phyloP scores from a whole-genome alignment of 176 grass and related monocot species.

The Aegilops bicornis region DNA sequence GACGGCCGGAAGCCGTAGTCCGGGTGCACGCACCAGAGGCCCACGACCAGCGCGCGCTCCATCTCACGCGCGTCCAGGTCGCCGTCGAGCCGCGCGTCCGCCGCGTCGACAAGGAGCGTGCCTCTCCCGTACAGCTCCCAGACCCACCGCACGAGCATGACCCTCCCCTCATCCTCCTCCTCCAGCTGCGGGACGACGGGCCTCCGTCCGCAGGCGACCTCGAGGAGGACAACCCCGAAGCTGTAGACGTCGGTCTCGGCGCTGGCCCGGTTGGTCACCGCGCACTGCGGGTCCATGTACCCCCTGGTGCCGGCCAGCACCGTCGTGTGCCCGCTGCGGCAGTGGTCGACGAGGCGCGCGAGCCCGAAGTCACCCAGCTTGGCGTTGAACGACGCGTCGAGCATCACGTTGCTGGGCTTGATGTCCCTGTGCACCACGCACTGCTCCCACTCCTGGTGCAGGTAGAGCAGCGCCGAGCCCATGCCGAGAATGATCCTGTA shows the following conservation, averaged over 20 bases:
- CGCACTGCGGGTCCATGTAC: not conserved
- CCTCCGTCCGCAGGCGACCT: not conserved
- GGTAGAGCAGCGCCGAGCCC: not conserved
- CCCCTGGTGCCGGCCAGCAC: not conserved
- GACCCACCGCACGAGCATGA: not conserved
- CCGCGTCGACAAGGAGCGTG: not conserved
- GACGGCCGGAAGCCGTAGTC: conserved; percentile 2
- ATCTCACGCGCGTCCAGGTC: not conserved
- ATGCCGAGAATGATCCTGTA: not conserved
- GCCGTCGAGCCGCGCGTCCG: not conserved
- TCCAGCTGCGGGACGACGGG: not conserved
- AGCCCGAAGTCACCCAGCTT: not conserved
- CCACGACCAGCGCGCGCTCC: not conserved
- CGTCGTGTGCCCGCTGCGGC: not conserved
- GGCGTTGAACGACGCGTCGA: not conserved
- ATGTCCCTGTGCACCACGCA: conserved; percentile 19
- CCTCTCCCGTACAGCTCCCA: not conserved
- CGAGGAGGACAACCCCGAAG: not conserved
- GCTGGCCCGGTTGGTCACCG: not conserved
- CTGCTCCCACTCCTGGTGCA: conserved; percentile 7
- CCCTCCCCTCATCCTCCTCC: not conserved
- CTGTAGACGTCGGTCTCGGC: not conserved
- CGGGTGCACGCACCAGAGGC: not conserved
- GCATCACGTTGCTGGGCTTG: conserved; percentile 20
- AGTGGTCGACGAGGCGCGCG: not conserved